phyloP scores from a whole-genome alignment of 1,139 yeast species.

The Scheffersomyces stambukii region DNA sequence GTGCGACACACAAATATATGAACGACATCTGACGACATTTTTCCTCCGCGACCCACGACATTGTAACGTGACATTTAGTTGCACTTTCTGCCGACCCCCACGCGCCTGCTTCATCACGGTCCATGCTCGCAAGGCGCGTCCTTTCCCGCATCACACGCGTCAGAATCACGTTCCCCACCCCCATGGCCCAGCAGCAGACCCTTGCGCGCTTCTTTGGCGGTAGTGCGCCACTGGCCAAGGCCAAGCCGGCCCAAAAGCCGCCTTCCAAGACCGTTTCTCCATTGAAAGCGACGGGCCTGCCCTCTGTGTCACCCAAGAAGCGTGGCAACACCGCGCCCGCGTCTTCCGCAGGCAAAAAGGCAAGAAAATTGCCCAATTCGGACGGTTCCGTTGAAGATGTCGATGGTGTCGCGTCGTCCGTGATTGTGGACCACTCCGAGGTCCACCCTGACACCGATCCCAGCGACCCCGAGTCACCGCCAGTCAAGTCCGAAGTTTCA shows the following conservation, averaged over 20 bases:
- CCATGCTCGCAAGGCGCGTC: no score
- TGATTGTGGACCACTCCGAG: constrained; percentile 3
- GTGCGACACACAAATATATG: no score
- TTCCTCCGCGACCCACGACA: no score
- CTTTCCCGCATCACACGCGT: no score
- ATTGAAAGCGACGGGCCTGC: background rate
- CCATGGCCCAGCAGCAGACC: constrained; percentile 37
- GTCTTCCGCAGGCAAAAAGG: background rate
- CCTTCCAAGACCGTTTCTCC: constrained; percentile 1
- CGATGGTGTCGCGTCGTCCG: background rate
- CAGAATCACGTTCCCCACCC: background rate
- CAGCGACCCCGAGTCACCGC: background rate
- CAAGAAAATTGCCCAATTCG: no score
- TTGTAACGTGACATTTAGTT: no score
- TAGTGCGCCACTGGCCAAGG: constrained; percentile 2
- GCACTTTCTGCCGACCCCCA: no score
- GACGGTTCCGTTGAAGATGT: background rate
- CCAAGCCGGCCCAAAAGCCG: constrained; percentile 1
- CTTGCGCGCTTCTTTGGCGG: constrained; percentile 33
- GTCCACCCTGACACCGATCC: background rate
- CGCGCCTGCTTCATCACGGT: no score
- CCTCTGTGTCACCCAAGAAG: constrained; percentile 2
- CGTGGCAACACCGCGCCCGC: background rate
- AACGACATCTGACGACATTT: no score
- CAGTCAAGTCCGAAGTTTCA: no score